Evolutionary conservation across 352 stramenopile genomes (phyloP).

Genomic region (Peronospora tabacina): DNA sequence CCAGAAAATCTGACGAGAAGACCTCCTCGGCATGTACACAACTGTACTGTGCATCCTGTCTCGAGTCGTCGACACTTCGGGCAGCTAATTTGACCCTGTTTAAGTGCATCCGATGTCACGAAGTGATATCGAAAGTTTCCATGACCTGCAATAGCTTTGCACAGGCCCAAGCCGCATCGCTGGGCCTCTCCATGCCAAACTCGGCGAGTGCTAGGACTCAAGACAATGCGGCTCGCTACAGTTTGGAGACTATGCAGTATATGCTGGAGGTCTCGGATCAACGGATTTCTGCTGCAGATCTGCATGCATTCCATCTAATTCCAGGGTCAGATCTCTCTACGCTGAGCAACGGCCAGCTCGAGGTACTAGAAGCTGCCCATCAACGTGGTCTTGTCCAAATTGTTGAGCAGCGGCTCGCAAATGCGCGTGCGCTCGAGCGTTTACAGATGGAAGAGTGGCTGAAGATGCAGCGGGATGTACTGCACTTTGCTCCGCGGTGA

Average conservation of each 20-base stretch:
- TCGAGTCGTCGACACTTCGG: conserved; percentile 28
- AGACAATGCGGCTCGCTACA: conserved; percentile 15
- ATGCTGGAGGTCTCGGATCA: conserved; percentile 33
- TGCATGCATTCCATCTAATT: conserved; percentile 42
- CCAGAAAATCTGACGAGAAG: conserved; percentile 10
- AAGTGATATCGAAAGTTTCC: conserved; percentile 28
- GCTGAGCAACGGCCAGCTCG: conserved; percentile 69
- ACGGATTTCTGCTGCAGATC: conserved; percentile 31
- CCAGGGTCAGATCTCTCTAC: conserved; percentile 39
- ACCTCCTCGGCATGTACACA: conserved; percentile 40
- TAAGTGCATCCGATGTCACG: conserved; percentile 51
- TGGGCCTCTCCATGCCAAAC: conserved; percentile 38
- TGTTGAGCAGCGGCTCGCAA: conserved; percentile 47
- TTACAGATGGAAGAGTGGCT: conserved; percentile 65
- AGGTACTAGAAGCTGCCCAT: conserved; percentile 62
- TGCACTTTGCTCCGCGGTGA: conserved; percentile 34
- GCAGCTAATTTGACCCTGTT: conserved; percentile 21
- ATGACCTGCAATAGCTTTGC: conserved; percentile 63
- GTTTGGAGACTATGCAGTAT: conserved; percentile 42
- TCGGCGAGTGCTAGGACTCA: conserved; percentile 6
- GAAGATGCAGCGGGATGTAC: conserved; percentile 57
- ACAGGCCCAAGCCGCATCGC: conserved; percentile 45
- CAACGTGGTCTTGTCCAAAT: conserved; percentile 50
- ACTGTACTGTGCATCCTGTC: conserved; percentile 60
- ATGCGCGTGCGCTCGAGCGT: conserved; percentile 52